Percentiles rank a stretch among this genome's conserved stretches.
These are phyloP conservation scores for Fusarium sp. DNA, from an alignment of 2,329 filamentous ascomycete species.

Conservation along the genomic window DNA sequence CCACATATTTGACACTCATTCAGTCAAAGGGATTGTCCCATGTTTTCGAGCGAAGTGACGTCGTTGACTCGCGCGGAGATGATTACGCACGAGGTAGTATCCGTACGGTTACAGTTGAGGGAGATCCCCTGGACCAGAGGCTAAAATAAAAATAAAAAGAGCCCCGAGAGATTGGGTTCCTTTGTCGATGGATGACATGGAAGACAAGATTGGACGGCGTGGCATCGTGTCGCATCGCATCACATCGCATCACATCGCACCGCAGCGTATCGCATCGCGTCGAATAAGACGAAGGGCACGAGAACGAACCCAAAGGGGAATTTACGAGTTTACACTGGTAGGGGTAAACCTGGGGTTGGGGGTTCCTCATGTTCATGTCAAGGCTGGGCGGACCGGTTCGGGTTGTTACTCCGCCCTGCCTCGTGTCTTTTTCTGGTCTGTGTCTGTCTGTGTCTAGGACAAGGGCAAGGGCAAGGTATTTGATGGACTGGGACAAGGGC, in stretches of 20 bases:
- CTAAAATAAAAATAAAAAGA: neutral
- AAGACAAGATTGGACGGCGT: conserved; percentile 10
- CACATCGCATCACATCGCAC: too few species aligned
- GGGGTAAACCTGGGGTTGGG: conserved; percentile 43
- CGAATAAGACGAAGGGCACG: too few species aligned
- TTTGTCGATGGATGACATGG: conserved; percentile 23
- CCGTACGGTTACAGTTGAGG: neutral
- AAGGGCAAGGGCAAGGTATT: conserved; percentile 17
- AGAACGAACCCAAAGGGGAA: conserved; percentile 15
- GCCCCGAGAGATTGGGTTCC: conserved; percentile 28
- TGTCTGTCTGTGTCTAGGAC: conserved; percentile 30
- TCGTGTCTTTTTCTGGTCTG: conserved; percentile 33
- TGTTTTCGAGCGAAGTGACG: conserved; percentile 32
- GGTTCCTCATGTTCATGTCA: conserved; percentile 28
- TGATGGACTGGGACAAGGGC: conserved; percentile 29
- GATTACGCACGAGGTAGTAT: neutral
- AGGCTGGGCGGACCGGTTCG: conserved; percentile 39
- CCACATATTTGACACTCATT: neutral
- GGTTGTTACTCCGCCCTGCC: conserved; percentile 39
- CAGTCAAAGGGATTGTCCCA: conserved; percentile 18
- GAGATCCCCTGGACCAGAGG: conserved; percentile 3
- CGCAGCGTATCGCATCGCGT: too few species aligned
- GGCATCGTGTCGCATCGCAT: neutral
- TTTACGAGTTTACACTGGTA: conserved; percentile 6
- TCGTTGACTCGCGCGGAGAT: conserved; percentile 29